Conservation (phyloP, 139 green algal species). For the Chlorella sorokiniana region DNA sequence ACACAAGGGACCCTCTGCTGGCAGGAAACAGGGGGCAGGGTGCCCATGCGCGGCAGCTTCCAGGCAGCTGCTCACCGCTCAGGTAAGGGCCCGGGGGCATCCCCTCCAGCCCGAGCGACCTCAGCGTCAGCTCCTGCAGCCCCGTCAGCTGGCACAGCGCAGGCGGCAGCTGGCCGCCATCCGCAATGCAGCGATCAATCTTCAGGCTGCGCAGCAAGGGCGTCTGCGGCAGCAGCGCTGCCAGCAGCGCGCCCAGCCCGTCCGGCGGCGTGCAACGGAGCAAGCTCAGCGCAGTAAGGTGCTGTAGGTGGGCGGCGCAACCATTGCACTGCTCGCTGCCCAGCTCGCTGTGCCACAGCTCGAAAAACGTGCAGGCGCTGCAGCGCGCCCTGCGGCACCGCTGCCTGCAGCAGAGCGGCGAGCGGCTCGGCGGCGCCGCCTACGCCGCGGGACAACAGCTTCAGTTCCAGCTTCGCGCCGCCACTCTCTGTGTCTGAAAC, state of each 20-base stretch:
- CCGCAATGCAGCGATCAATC: background rate
- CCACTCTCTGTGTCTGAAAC: no score
- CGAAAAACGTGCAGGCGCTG: no score
- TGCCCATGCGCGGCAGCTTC: background rate
- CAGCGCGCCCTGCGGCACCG: no score
- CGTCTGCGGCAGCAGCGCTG: background rate
- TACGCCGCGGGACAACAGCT: no score
- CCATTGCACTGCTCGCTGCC: background rate
- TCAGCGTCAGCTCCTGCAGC: background rate
- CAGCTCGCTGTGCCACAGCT: background rate
- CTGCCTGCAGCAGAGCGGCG: background rate
- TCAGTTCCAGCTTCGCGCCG: no score
- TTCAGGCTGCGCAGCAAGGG: background rate
- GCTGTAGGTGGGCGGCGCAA: background rate
- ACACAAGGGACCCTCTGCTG: background rate
- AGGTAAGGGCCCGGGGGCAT: background rate
- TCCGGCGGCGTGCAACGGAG: background rate
- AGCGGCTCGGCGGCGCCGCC: no score
- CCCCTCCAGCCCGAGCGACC: background rate
- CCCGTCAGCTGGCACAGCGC: background rate
- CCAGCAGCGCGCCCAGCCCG: background rate
- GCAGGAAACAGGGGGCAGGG: background rate
- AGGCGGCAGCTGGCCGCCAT: background rate
- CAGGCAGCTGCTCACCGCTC: background rate
- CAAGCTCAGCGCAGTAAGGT: background rate